A percentile compares a stretch with the other conserved stretches of the same genome.
phyloP scores from a whole-genome alignment of 1,284 basidiomycete genomes.

The Crepidotus sp. region DNA sequence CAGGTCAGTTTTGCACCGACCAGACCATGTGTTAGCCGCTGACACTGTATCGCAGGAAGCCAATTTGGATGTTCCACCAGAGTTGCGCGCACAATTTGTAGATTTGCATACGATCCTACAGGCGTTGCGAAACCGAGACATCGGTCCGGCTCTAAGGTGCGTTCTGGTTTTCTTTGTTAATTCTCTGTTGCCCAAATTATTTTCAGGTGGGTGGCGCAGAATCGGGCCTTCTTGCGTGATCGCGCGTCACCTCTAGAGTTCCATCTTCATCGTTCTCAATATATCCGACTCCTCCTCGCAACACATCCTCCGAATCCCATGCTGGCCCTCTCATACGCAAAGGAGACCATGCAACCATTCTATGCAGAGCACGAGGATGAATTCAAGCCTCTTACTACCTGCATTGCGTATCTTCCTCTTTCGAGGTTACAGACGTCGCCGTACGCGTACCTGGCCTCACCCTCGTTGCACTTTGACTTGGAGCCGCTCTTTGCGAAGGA shows the following conservation, averaged over 20 bases:
- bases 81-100: constrained; percentile 53
- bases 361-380: constrained; percentile 56
- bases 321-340: constrained; percentile 72
- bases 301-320: constrained; percentile 43
- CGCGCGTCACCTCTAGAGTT: constrained; percentile 79
- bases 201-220: constrained; percentile 65
- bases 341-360: constrained; percentile 56
- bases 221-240: constrained; percentile 55
- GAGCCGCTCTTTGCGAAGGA: constrained; percentile 81
- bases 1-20: constrained; percentile 35
- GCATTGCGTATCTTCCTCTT: constrained; percentile 64
- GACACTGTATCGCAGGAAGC: constrained; percentile 50
- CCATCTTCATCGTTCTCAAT: constrained; percentile 79
- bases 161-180: constrained; percentile 22
- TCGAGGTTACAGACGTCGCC: constrained; percentile 56
- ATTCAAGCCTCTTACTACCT: constrained; percentile 71
- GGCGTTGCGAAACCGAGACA: constrained; percentile 58
- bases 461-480: constrained; percentile 64
- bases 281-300: constrained; percentile 62
- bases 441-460: constrained; percentile 65
- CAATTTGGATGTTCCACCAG: constrained; percentile 47
- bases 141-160: constrained; percentile 67
- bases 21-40: background rate
- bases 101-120: constrained; percentile 69
- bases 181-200: constrained; percentile 8